Evolutionary conservation across 1,139 yeast species (phyloP), one percentile per base, ranked within the genome.

Genomic region (Taphrina wiesneri): DNA sequence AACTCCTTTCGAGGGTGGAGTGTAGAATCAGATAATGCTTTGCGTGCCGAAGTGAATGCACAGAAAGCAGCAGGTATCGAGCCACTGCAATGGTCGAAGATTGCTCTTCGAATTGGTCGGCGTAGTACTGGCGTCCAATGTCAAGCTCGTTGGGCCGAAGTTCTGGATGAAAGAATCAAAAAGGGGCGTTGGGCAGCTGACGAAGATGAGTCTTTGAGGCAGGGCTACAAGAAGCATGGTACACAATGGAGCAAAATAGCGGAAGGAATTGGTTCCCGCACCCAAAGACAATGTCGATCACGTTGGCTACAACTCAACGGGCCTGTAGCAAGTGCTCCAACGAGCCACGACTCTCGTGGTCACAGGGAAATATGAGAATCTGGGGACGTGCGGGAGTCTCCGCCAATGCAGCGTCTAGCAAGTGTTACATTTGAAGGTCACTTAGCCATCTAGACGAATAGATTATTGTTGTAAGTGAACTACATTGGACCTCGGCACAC

Each of bases 41-140:
- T 45, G 25, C 26, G 49, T 4, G 11, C 13, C 1, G 28, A 45
- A 19, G 49, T 45, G 26, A 9, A 5, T n/a, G 32, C 36, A 5
- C 53, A 47, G n/a, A n/a, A 47, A 1, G 53, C 21, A 3, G 53
- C 34, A 9, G 53, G 53, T 9, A 47, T 47, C 11, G 53, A 47
- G 9, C 34, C 53, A 23, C 21, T 47, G n/a, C 53, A 23, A 23
- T 47, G 53, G 53, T 7, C 21, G 36, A 26, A 47, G 53, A 47
- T 47, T 47, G 26, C 34, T 4, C 53, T 15, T 11, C 32, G 21
- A n/a, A 28, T 47, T 19, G 41, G 46, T 21, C 60, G 39, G 4
- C 80, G 97, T 73, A 92, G 96, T n/a, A n/a, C n/a, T 0, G 97
- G 91, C 74, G 97, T 91, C 75, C 97, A 92, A 77, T 92, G 97